Evolutionary conservation across 148 eudicot species (phyloP), one percentile per base, ranked within the genome.

Genomic region (Rheum nobile): DNA sequence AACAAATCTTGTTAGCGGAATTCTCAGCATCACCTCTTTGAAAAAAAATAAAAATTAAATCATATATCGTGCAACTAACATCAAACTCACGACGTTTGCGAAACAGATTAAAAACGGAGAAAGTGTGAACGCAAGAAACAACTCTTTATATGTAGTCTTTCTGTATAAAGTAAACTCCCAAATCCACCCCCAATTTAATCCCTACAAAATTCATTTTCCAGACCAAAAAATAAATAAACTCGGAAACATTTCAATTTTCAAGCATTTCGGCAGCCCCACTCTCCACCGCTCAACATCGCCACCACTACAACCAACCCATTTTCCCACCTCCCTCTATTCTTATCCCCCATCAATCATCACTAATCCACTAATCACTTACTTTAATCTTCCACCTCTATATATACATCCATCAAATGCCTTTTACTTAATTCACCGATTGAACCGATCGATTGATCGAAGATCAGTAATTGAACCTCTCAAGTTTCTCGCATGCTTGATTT

Each of bases 191-290:
- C 9, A 26, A 59, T 28, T 21, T 6, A 19, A 24, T 9, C 16
- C 63, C 63, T 19, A 22, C 63, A 52, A n/a, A n/a, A n/a, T n/a
- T n/a, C n/a, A n/a, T n/a, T n/a, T n/a, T n/a, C n/a, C n/a, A n/a
- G n/a, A n/a, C n/a, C n/a, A n/a, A n/a, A n/a, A n/a, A n/a, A n/a
- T n/a, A n/a, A n/a, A n/a, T 16, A 6, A 21, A 9, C 4, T 24
- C 14, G 21, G 21, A 13, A 6, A 22, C 37, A 28, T 6, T 6
- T 28, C 59, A 52, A n/a, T n/a, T 52, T 52, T 52, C 67, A 59
- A 59, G 67, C 67, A 59, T 28, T 29, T 28, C 35, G 67, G 67
- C 67, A 28, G 19, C 35, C 67, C 35, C 67, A 61, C 67, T 61
- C 26, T 22, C 67, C 35, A 28, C 19, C 65, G 3, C 2, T 24